These are phyloP conservation scores for Thielaviopsis musarum DNA, from an alignment of 2,329 filamentous ascomycete species.

Conservation along the genomic window DNA sequence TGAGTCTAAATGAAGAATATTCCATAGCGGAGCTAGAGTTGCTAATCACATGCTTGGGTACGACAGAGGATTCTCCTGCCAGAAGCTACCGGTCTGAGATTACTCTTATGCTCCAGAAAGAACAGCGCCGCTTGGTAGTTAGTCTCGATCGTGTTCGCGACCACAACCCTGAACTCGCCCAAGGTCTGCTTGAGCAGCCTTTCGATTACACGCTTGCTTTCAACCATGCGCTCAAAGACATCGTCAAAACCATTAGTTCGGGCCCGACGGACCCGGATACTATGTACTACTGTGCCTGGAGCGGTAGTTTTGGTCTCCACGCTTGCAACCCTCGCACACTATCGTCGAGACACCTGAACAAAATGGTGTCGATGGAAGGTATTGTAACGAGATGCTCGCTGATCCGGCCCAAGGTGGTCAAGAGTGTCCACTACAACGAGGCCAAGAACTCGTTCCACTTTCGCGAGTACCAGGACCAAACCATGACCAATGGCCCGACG, in stretches of 20 bases:
- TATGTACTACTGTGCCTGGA: conserved; percentile 92
- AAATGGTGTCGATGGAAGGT: conserved; percentile 93
- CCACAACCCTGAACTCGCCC: conserved; percentile 68
- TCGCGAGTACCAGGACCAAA: conserved; percentile 87
- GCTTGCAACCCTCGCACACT: conserved; percentile 88
- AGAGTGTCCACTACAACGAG: conserved; percentile 94
- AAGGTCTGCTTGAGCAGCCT: conserved; percentile 61
- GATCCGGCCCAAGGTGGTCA: conserved; percentile 91
- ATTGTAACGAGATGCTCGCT: conserved; percentile 95
- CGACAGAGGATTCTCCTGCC: conserved; percentile 32
- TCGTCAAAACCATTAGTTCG: conserved; percentile 63
- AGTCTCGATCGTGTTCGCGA: conserved; percentile 82
- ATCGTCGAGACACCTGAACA: conserved; percentile 76
- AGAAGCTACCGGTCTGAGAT: conserved; percentile 82
- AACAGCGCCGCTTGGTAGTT: conserved; percentile 47
- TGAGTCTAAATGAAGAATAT: not conserved
- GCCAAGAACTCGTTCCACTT: conserved; percentile 72
- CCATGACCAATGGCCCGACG: conserved; percentile 82
- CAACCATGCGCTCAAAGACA: conserved; percentile 75
- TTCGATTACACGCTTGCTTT: conserved; percentile 85
- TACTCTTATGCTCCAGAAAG: conserved; percentile 55
- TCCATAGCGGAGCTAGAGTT: not conserved
- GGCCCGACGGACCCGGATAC: conserved; percentile 64
- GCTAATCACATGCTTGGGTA: not conserved
- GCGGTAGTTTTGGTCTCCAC: conserved; percentile 88